Base-by-base conservation (phyloP, 495 filamentous ascomycete species). In the Friedmanniomyces endolithicus region DNA sequence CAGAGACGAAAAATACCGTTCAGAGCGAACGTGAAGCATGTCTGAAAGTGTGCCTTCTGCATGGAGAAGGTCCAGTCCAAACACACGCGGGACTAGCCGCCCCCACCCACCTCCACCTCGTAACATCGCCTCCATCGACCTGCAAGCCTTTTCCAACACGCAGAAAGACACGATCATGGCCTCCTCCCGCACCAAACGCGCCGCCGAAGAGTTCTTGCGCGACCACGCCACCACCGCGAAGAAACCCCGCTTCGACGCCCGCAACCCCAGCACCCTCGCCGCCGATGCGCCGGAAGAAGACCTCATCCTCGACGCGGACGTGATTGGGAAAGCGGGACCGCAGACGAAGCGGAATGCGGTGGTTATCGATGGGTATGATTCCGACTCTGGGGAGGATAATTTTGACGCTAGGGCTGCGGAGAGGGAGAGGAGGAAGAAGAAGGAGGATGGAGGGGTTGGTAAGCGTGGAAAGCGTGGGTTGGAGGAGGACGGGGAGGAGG, bases 321-420 rank as follows among this genome's bases (percentile, higher is more conserved):
- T 95, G 49, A 94, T 97, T 56, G 90, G 90, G 35, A 81, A 81
- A n/a, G 75, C 82, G 16, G 85, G 81, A 0, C 75, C 80, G 35
- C 81, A 83, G 43, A 82, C 85, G 0, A 94, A 95, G 63, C 88
- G 92, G 53, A 86, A 87, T 61, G 92, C 89, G 1, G 82, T 98
- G 31, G 95, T 96, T 58, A 81, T 98, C 27, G 92, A 97, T 63
- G 92, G 94, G 2, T 97, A 97, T 71, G 90, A 96, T 51, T 90
- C 84, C 0, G 92, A 99, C 68, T 92, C 86, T 29, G 90, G 90
- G 9, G 89, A 89, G 52, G 92, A 97, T 59, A 88, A 85, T 20
- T 94, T 94, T 67, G 77, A 88, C 55, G 83, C 75, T 35, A 74
- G 83, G 27, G 80, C 78, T 0, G 74, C 70, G 34, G 73, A 74